phyloP scores from a whole-genome alignment of 306 rosid species.

The Crotalaria pallida region DNA sequence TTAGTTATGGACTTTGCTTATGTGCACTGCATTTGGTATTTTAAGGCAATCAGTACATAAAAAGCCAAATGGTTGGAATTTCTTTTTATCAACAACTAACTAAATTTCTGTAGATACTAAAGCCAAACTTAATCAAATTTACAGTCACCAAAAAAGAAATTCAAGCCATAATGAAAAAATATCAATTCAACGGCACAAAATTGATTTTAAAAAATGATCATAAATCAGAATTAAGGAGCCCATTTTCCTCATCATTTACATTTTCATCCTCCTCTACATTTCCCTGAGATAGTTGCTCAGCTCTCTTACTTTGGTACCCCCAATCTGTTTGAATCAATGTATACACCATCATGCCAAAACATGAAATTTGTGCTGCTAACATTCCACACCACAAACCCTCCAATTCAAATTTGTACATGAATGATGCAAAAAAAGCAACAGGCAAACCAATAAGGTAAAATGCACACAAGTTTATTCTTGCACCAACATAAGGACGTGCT shows the following conservation, averaged over 20 bases:
- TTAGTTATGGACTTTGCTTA: no score
- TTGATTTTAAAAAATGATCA: constrained; percentile 8
- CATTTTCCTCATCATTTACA: constrained; percentile 46
- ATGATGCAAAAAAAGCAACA: constrained; percentile 45
- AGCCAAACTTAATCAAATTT: no score
- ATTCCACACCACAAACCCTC: constrained; percentile 72
- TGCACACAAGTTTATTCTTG: constrained; percentile 61
- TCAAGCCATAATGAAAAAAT: neutral
- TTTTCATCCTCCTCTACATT: neutral
- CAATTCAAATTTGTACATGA: constrained; percentile 40
- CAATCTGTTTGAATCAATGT: constrained; percentile 63
- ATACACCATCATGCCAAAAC: constrained; percentile 61
- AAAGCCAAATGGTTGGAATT: no score
- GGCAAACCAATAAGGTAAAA: constrained; percentile 75
- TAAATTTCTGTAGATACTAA: no score
- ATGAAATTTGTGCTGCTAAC: constrained; percentile 61
- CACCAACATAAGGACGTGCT: constrained; percentile 73
- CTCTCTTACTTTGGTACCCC: constrained; percentile 55
- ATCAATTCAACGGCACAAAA: neutral
- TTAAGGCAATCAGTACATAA: no score
- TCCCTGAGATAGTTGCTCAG: constrained; percentile 37
- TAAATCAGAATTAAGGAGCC: constrained; percentile 34
- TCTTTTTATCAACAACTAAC: no score
- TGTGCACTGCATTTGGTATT: no score
- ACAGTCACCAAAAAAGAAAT: no score